Conservation (phyloP, 1,139 yeast genomes). For the Ogataea hybrid region DNA sequence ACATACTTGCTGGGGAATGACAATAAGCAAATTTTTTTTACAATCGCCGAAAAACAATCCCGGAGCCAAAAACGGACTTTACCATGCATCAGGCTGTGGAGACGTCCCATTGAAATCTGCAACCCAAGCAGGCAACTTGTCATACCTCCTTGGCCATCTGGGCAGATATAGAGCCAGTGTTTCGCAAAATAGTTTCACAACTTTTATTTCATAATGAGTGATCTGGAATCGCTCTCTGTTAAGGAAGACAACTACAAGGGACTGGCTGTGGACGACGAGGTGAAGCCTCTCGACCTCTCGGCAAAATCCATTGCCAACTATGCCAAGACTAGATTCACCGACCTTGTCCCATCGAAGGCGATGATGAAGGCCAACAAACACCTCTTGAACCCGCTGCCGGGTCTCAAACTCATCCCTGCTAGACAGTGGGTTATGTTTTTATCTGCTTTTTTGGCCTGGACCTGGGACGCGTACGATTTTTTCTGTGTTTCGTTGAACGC, state of each 20-base stretch:
- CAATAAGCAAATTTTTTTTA: background rate
- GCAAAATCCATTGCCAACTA: constrained; percentile 34
- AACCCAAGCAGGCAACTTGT: background rate
- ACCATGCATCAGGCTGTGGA: background rate
- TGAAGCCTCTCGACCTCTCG: constrained; percentile 22
- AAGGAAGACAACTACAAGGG: constrained; percentile 11
- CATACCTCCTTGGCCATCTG: background rate
- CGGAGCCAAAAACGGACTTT: background rate
- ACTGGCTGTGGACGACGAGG: background rate
- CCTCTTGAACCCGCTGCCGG: constrained; percentile 54
- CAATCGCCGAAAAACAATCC: background rate
- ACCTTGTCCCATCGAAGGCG: constrained; percentile 40
- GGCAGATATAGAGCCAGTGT: background rate
- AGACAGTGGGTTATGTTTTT: constrained; percentile 62
- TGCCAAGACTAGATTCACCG: constrained; percentile 40
- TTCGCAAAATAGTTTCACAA: background rate
- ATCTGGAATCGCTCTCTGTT: constrained; percentile 13
- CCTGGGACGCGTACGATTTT: constrained; percentile 79
- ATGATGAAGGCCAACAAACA: constrained; percentile 30
- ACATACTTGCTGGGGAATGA: background rate
- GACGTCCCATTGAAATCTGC: background rate
- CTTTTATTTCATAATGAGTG: constrained; percentile 5
- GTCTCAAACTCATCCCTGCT: constrained; percentile 42
- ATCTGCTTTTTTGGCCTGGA: constrained; percentile 70
- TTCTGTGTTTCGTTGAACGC: constrained; percentile 67